Base-by-base conservation (phyloP, 768 basidiomycete genomes). In the Chlorophyllum brunneum region DNA sequence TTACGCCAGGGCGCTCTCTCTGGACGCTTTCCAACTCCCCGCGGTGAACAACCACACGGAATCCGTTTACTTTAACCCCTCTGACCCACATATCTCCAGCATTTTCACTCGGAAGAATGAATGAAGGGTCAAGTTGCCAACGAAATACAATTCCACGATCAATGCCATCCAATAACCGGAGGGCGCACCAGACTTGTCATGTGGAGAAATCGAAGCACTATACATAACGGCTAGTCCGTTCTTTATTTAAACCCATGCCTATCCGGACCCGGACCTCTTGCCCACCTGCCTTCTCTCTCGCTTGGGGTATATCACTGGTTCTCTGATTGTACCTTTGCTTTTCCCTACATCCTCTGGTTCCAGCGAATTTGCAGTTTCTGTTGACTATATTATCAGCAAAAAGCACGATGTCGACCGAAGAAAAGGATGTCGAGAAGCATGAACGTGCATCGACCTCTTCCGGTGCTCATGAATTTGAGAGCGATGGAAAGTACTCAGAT, bases 401-500 rank as follows among this genome's bases (percentile, higher is more conserved):
- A 8, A 18, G 40, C 26, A 27, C 33, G 8, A 44, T 37, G 51
- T 27, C 40, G 34, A 44, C 34, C n/a, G 22, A 37, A n/a, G 41
- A 44, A 34, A 52, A 44, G 42, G 41, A 44, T 27, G 16, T 29
- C 13, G 51, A 52, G 24, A 52, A 37, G 34, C 51, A 38, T 10
- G 48, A 49, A 27, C 38, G 48, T 27, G 26, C 5, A 26, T 52
- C 51, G 41, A 44, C 43, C 11, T 22, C 51, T 23, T 53, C 51
- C 13, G 41, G 42, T 1, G 41, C 18, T 22, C 48, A 49, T 7
- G 48, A 40, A 1, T n/a, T 18, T 20, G 27, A 30, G 16, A 24
- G 16, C 13, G 48, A 15, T 4, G 41, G 40, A 10, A 56, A 58
- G 9, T 65, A 67, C 48, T 54, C 59, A 3, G 72, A 78, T 59